Conservation (phyloP, 1,139 yeast species). For the Hemisphaericaspora lyxosophila region DNA sequence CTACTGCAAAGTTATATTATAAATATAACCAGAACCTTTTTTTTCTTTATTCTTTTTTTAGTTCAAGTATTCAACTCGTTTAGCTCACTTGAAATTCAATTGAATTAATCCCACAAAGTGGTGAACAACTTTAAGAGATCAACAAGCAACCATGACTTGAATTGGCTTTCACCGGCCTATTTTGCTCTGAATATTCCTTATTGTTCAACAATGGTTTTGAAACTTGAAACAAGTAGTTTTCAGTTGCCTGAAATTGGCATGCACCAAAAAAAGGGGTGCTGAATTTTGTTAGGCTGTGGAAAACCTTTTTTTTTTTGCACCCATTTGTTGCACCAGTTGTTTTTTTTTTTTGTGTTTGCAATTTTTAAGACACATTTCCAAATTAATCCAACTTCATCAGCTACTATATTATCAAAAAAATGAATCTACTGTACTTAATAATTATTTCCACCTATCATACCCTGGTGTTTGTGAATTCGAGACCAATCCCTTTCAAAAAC, state of each 20-base stretch:
- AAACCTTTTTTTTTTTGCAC: conserved; percentile 1
- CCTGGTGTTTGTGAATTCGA: conserved; percentile 21
- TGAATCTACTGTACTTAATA: neutral
- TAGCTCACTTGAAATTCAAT: too few species aligned
- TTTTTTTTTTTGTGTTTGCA: neutral
- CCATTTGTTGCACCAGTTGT: neutral
- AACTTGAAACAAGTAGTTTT: neutral
- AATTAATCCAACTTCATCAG: neutral
- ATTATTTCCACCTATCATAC: conserved; percentile 34
- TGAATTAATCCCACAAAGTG: too few species aligned
- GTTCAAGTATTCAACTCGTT: too few species aligned
- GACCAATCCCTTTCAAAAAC: conserved; percentile 15
- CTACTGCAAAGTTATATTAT: too few species aligned
- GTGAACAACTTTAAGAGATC: too few species aligned
- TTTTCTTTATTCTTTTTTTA: too few species aligned
- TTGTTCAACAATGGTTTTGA: too few species aligned
- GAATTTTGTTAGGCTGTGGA: neutral
- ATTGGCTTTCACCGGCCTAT: neutral
- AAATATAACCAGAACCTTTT: too few species aligned
- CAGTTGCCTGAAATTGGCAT: neutral
- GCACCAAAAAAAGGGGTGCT: too few species aligned
- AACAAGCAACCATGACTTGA: too few species aligned
- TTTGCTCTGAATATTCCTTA: neutral
- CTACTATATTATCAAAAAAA: neutral
- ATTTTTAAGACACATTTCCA: neutral